These are phyloP conservation scores for Dactylellina cionopaga DNA, from an alignment of 2,329 filamentous ascomycete species.

Conservation along the genomic window DNA sequence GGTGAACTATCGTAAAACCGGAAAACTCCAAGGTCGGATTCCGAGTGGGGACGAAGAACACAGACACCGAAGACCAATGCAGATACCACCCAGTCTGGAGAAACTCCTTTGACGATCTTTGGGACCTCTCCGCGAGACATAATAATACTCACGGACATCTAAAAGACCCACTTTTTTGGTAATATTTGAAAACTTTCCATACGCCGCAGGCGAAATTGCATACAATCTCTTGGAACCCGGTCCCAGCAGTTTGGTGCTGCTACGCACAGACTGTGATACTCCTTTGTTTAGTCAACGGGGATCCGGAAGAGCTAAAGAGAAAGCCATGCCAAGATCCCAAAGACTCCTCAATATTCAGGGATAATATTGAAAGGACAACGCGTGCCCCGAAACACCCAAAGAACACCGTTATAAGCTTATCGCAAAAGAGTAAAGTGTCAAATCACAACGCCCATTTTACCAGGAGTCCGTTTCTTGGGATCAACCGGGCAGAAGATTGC, in stretches of 20 bases:
- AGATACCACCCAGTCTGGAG: constrained; percentile 12
- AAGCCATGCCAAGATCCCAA: too few species aligned
- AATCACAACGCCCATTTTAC: constrained; percentile 32
- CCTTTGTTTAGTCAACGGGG: constrained; percentile 25
- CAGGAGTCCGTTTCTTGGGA: constrained; percentile 46
- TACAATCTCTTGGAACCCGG: constrained; percentile 35
- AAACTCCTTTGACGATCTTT: constrained; percentile 13
- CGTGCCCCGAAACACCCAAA: constrained; percentile 44
- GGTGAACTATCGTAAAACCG: constrained; percentile 29
- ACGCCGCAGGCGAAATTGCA: constrained; percentile 44
- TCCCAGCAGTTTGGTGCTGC: constrained; percentile 47
- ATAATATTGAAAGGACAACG: constrained; percentile 22
- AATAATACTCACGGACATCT: constrained; percentile 3
- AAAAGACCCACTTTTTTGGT: constrained; percentile 10
- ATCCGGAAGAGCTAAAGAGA: constrained; percentile 48
- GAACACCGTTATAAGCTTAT: constrained; percentile 25
- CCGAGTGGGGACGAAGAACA: constrained; percentile 28
- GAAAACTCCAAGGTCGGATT: constrained; percentile 14
- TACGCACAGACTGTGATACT: constrained; percentile 37
- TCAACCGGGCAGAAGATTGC: constrained; percentile 42
- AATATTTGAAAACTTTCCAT: constrained; percentile 14
- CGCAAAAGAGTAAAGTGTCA: constrained; percentile 22
- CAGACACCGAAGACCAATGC: neutral
- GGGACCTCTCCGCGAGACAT: neutral
- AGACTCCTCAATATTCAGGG: constrained; percentile 15